Evolutionary conservation across 495 filamentous ascomycete genomes (phyloP), one percentile per base, ranked within the genome.

Genomic region (Aspergillus coremiiformis): DNA sequence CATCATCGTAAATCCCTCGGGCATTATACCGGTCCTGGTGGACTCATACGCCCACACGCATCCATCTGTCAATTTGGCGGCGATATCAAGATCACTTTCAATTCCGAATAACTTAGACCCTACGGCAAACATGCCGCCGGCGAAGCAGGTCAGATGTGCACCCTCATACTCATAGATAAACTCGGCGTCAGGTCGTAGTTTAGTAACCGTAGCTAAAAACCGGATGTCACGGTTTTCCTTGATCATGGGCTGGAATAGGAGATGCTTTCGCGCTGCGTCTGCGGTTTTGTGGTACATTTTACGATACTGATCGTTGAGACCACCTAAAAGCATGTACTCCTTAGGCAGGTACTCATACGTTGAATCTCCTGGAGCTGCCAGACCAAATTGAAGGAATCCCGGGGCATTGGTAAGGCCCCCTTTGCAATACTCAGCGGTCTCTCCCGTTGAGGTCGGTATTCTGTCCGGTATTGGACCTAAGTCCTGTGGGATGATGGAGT

Each of bases 291-390:
- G 76, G 64, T 96, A 94, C 84, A 97, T 85, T 12, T 71, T 76
- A 48, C 76, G 78, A 65, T 98, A 98, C 65, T 94, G 88, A 3
- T 84, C 77, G 48, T 83, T 84, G 22, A 83, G 69, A 10, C 92
- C 94, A 49, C 93, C 94, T 12, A 97, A 79, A 21, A 98, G 80
- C 57, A 78, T 66, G 35, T 73, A 72, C 54, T 77, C 81, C 63
- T 98, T 98, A 21, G 94, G 86, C 46, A 98, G 77, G 65, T 98
- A 98, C 64, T 98, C 93, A 65, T 96, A 97, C 1, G 88, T 83
- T 14, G 89, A 95, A 65, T 97, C 93, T 49, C 90, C 85, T 66
- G 83, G 81, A 49, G 85, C 90, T 39, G 90, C 94, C 64, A 97
- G 78, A 0, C 79, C 83, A 54, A 84, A 95, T 39, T 77, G 69